A percentile compares a stretch with the other conserved stretches of the same genome.
Conservation (phyloP, 768 basidiomycete genomes). For the Tylopilus plumbeoviolaceoides region DNA sequence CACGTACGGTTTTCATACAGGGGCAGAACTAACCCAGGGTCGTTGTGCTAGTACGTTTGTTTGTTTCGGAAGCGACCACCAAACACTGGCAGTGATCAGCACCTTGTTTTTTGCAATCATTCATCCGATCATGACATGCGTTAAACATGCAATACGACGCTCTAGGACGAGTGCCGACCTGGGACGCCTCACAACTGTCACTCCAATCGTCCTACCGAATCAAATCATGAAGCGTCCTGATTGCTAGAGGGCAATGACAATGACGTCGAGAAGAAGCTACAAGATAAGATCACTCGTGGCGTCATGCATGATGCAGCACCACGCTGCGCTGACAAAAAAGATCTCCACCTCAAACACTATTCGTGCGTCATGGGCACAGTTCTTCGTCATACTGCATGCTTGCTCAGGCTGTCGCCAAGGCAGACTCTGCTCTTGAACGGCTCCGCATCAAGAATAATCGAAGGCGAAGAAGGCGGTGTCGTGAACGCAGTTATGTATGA, state of each 20-base stretch:
- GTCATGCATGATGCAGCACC: not conserved
- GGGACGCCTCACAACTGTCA: not conserved
- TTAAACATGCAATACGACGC: slow-evolving; percentile 15
- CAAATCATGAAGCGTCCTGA: slow-evolving; percentile 19
- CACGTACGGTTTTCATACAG: slow-evolving; percentile 1
- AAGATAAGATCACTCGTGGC: slow-evolving; percentile 5
- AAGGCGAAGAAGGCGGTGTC: slow-evolving; percentile 29
- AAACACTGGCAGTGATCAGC: slow-evolving; percentile 2
- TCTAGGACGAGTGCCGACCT: too few relatives aligned
- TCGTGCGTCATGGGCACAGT: not conserved
- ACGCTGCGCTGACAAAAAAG: slow-evolving; percentile 1
- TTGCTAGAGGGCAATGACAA: not conserved
- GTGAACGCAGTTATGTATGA: slow-evolving; percentile 31
- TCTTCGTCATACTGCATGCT: slow-evolving; percentile 12
- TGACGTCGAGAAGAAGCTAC: slow-evolving; percentile 18
- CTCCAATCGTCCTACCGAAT: not conserved
- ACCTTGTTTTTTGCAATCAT: not conserved
- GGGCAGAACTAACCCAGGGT: not conserved
- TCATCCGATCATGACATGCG: slow-evolving; percentile 16
- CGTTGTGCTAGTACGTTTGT: slow-evolving; percentile 17
- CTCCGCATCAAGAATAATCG: slow-evolving; percentile 8
- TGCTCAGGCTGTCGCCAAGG: slow-evolving; percentile 6
- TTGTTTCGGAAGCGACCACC: slow-evolving; percentile 4
- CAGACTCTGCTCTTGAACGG: slow-evolving; percentile 7
- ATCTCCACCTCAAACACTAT: slow-evolving; percentile 11